These are phyloP conservation scores for Scleroderma bovista DNA, from an alignment of 768 basidiomycete species.

Conservation along the genomic window DNA sequence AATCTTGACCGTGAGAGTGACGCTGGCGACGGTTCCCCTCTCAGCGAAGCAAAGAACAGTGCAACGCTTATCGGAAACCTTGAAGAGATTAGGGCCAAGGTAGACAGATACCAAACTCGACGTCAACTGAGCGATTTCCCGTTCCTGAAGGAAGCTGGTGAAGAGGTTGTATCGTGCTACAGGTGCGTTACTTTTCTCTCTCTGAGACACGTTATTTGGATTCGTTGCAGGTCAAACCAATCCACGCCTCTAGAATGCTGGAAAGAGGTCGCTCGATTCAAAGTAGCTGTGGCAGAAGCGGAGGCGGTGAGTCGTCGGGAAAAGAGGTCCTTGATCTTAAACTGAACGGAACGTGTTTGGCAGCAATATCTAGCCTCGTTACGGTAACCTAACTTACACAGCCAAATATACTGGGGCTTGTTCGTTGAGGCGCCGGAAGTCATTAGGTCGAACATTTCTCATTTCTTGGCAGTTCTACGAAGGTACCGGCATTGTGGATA, in stretches of 20 bases:
- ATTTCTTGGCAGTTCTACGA: too few species aligned
- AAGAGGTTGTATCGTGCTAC: conserved; percentile 71
- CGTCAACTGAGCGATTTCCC: conserved; percentile 50
- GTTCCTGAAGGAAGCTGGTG: conserved; percentile 49
- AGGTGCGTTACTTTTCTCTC: conserved; percentile 38
- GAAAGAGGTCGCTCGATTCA: conserved; percentile 68
- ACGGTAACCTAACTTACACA: conserved; percentile 13
- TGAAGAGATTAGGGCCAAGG: conserved; percentile 65
- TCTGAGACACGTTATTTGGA: conserved; percentile 2
- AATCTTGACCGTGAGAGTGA: conserved; percentile 73
- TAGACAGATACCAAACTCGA: conserved; percentile 62
- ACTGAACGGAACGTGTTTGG: conserved; percentile 8
- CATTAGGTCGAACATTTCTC: too few species aligned
- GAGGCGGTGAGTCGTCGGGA: conserved; percentile 50
- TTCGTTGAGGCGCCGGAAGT: too few species aligned
- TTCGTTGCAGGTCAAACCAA: conserved; percentile 33
- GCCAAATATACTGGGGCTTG: too few species aligned
- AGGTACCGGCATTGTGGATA: too few species aligned
- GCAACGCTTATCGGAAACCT: conserved; percentile 65
- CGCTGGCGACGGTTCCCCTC: conserved; percentile 37
- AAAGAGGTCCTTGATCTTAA: background rate
- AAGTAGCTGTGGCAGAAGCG: conserved; percentile 55
- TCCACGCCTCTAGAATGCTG: conserved; percentile 66
- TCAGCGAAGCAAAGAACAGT: conserved; percentile 50
- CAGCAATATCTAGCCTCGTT: conserved; percentile 64